Percentiles rank a stretch among this genome's conserved stretches.
phyloP scores from a whole-genome alignment of 75 land plant genomes.

The Chamaecyparis obtusa region DNA sequence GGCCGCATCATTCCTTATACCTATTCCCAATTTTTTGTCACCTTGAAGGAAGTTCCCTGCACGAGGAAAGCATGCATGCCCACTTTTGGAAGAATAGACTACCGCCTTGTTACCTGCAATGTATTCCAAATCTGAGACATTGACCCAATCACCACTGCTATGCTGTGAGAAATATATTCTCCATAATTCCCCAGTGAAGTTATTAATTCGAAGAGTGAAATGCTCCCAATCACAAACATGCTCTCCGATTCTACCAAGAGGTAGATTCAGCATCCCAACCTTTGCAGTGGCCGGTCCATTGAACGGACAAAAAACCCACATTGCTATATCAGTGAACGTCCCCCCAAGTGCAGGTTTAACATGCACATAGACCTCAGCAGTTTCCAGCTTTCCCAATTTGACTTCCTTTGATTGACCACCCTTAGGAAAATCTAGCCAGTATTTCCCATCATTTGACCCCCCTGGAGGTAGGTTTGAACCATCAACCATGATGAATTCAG shows the following conservation, averaged over 20 bases:
- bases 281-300: slow-evolving; percentile 79
- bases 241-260: slow-evolving; percentile 71
- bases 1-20: slow-evolving; percentile 68
- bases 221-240: slow-evolving; percentile 92
- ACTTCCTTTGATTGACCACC: slow-evolving; percentile 35
- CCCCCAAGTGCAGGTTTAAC: slow-evolving; percentile 73
- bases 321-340: slow-evolving; percentile 64
- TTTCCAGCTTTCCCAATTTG: slow-evolving; percentile 54
- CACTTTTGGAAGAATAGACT: slow-evolving; percentile 48
- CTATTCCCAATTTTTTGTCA: slow-evolving; percentile 37
- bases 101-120: slow-evolving; percentile 34
- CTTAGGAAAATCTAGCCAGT: slow-evolving; percentile 77
- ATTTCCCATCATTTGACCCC: slow-evolving; percentile 64
- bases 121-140: slow-evolving; percentile 55
- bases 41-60: slow-evolving; percentile 69
- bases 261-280: slow-evolving; percentile 40
- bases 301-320: slow-evolving; percentile 84
- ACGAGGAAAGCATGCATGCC: slow-evolving; percentile 66
- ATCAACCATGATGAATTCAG: slow-evolving; percentile 24
- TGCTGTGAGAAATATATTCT: slow-evolving; percentile 68
- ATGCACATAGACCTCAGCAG: slow-evolving; percentile 53
- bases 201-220: slow-evolving; percentile 62
- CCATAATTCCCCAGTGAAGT: slow-evolving; percentile 64
- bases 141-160: slow-evolving; percentile 61
- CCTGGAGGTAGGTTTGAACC: slow-evolving; percentile 81